Base-by-base conservation (phyloP, 306 rosid species). In the Clitoria ternatea region DNA sequence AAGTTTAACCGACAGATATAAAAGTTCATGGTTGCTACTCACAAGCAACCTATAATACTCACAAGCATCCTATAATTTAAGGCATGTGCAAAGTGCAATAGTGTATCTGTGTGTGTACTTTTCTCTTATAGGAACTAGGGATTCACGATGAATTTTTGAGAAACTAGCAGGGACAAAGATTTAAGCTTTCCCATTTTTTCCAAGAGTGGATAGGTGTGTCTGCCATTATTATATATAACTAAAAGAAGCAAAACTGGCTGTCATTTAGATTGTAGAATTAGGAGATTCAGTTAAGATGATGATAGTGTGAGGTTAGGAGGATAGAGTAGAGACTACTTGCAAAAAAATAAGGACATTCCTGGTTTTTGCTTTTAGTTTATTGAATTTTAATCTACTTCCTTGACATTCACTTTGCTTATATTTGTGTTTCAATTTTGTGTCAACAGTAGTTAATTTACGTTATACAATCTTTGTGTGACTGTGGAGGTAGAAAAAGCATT, bases 401-500 rank as follows among this genome's bases (percentile, higher is more conserved):
- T 44, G 40, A 14, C 24, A 37, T 72, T 72, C 61, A 48, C 32
- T 30, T 49, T 50, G 53, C 53, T 49, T 40, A 36, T 35, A 11
- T 61, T 8, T 37, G 5, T 26, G 43, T 23, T 18, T 72, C 11
- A 3, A 24, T 61, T 40, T 26, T 12, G 32, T 26, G 29, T 13
- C 29, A 5, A 24, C 61, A 2, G 54, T 24, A 15, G 42, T 37
- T 54, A 39, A 15, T 61, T 44, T 32, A 29, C 48, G 11, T 59
- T 35, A 15, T 14, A 33, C 23, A 40, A 73, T 35, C 70, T 26
- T 63, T 18, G 19, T 52, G 37, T 52, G 44, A 50, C 35, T 50
- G 44, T 49, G 18, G 59, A 52, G 44, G 64, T 53, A 40, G 64
- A 11, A 33, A 47, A 45, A 61, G 66, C 47, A 65, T 68, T 59